phyloP scores from a whole-genome alignment of 352 stramenopile genomes.

The Pythium rhizo-oryzae region DNA sequence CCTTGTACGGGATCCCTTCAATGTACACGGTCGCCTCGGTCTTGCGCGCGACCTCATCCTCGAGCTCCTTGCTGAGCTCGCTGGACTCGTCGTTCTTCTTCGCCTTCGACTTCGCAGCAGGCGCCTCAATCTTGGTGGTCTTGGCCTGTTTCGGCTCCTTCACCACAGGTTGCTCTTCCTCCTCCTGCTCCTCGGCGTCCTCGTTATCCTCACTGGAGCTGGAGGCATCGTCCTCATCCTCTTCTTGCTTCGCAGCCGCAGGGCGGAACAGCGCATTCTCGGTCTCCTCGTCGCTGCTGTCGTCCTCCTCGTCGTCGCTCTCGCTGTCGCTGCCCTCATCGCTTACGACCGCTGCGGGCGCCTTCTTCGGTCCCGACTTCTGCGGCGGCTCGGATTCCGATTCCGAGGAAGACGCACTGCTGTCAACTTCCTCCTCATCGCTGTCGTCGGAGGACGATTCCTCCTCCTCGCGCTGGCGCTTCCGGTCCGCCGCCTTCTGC shows the following conservation, averaged over 20 bases:
- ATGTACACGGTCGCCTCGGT: constrained; percentile 92
- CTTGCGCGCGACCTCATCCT: constrained; percentile 73
- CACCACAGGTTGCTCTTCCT: constrained; percentile 36
- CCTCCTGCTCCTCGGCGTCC: constrained; percentile 31
- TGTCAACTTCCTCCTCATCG: constrained; percentile 3
- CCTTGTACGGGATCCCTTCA: constrained; percentile 95
- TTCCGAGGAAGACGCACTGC: constrained; percentile 10
- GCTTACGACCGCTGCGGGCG: constrained; percentile 4
- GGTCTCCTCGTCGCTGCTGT: constrained; percentile 47
- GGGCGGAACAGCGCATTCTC: constrained; percentile 80
- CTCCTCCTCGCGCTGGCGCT: constrained; percentile 38
- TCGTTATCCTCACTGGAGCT: constrained; percentile 43
- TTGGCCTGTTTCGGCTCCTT: constrained; percentile 60
- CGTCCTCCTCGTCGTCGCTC: constrained; percentile 62
- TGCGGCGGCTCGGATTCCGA: constrained; percentile 16
- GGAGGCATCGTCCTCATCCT: constrained; percentile 3
- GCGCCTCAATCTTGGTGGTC: constrained; percentile 22
- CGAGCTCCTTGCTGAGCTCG: constrained; percentile 30
- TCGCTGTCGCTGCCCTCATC: constrained; percentile 31
- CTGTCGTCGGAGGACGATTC: neutral
- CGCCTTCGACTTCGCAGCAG: constrained; percentile 18
- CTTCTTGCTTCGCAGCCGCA: constrained; percentile 8
- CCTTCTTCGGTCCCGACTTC: neutral
- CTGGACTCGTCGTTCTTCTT: constrained; percentile 30
- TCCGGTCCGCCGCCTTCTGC: constrained; percentile 33